Base-by-base conservation (phyloP, 352 stramenopile genomes). In the Globisporangium recalcitrans region DNA sequence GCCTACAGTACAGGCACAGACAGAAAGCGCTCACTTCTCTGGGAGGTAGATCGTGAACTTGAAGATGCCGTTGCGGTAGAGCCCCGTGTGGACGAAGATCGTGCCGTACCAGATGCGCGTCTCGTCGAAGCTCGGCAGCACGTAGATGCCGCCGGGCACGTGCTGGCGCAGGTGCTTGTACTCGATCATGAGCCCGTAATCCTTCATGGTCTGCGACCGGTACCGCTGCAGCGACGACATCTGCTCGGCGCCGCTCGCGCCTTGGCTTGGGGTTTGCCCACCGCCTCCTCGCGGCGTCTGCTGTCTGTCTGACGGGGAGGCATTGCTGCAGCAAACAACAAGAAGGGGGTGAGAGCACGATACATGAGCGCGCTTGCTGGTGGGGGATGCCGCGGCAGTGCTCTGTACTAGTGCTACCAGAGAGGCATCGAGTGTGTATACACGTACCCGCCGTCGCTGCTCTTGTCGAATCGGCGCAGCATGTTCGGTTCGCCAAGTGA, bases 151-250 rank as follows among this genome's bases (percentile, higher is more conserved):
- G 26, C 85, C 93, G 1, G 96, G 96, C 31, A 97, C 90, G 65
- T 98, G 88, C 52, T 97, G 85, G 57, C 97, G 93, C 34, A 99
- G 67, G 62, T 98, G 94, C 67, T 98, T 98, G 80, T 98, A 99
- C 81, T 99, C 96, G 71, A 98, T 98, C 67, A 96, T 97, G 7
- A 99, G 87, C 6, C 96, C 96, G 68, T 98, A 98, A 67, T 98
- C 94, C 58, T 91, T 92, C 82, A 94, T 94, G 9, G 85, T 94
- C 66, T 94, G 82, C 34, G 82, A 90, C 11, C 85, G 79, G 58
- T 94, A 94, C 48, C 82, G 83, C 64, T 94, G 85, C 47, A 94
- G 72, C 29, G 83, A 92, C 56, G 85, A 86, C 80, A 94, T 90
- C 55, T 85, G 80, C 40, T 84, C 71, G 10, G 65, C 51, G n/a